A percentile compares a stretch with the other conserved stretches of the same genome.
These are phyloP conservation scores for Liquidambar formosana DNA, from an alignment of 164 flowering plant species.

Conservation along the genomic window DNA sequence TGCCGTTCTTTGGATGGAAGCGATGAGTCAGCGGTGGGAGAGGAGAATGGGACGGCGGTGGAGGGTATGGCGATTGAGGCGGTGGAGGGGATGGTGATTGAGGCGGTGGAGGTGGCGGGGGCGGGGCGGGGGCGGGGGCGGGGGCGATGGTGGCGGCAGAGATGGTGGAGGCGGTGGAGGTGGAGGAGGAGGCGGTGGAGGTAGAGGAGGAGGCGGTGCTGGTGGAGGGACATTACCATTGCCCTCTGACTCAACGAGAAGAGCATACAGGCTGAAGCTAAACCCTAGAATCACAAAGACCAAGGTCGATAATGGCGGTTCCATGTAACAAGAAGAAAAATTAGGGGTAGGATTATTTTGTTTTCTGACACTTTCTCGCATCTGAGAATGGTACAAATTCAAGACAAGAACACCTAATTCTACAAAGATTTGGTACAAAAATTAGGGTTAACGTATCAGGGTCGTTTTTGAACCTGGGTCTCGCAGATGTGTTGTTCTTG, in stretches of 20 bases:
- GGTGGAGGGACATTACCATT: constrained; percentile 1
- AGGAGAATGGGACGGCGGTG: constrained; percentile 18
- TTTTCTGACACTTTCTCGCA: background rate
- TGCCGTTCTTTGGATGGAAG: background rate
- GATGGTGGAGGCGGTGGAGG: constrained; percentile 10
- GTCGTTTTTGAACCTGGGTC: too few relatives aligned
- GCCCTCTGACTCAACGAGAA: constrained; percentile 24
- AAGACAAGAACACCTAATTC: background rate
- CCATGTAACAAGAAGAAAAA: constrained; percentile 30
- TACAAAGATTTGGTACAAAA: background rate
- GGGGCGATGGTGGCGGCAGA: constrained; percentile 18
- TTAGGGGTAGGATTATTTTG: background rate
- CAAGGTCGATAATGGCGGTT: constrained; percentile 23
- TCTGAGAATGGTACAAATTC: constrained; percentile 8
- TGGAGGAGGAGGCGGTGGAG: background rate
- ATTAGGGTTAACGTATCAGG: constrained; percentile 1
- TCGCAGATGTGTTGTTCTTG: too few relatives aligned
- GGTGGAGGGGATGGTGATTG: constrained; percentile 16
- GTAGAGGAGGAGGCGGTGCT: background rate
- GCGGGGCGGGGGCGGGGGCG: constrained; percentile 25
- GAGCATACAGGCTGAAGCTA: constrained; percentile 18
- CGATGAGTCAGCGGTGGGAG: constrained; percentile 22
- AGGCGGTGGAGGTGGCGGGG: constrained; percentile 19
- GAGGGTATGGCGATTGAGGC: constrained; percentile 12
- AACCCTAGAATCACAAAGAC: constrained; percentile 25